Conservation (phyloP, 2,329 filamentous ascomycete genomes). For the Phaeosphaeriaceae sp. region DNA sequence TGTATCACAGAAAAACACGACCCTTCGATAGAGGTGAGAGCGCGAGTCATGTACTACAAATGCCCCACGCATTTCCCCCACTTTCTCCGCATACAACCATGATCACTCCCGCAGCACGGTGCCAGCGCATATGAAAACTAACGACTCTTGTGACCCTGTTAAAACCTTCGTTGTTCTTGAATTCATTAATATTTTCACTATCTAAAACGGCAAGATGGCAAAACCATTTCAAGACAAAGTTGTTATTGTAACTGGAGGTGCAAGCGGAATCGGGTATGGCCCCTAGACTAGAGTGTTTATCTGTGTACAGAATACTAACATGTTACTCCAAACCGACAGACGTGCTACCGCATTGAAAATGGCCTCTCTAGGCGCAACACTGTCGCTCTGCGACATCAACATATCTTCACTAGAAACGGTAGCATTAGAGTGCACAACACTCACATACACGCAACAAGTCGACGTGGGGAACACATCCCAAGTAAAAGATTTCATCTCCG, state of each 20-base stretch:
- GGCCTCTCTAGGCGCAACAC: slow-evolving; percentile 51
- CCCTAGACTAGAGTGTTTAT: neutral
- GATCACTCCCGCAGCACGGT: slow-evolving; percentile 16
- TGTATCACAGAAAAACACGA: too few relatives aligned
- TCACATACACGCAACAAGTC: slow-evolving; percentile 42
- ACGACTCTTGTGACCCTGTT: too few relatives aligned
- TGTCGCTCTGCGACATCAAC: slow-evolving; percentile 48
- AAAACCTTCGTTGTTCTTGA: too few relatives aligned
- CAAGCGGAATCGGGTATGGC: slow-evolving; percentile 55
- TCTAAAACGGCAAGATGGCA: slow-evolving; percentile 21
- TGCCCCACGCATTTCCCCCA: slow-evolving; percentile 42
- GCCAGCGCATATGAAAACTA: neutral
- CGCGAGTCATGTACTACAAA: slow-evolving; percentile 37
- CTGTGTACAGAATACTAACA: slow-evolving; percentile 1
- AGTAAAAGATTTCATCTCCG: slow-evolving; percentile 52
- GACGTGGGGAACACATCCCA: slow-evolving; percentile 55
- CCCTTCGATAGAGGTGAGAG: slow-evolving; percentile 16
- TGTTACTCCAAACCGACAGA: slow-evolving; percentile 26
- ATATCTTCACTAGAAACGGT: slow-evolving; percentile 47
- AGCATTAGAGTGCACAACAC: slow-evolving; percentile 41
- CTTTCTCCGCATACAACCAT: slow-evolving; percentile 31
- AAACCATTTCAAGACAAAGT: slow-evolving; percentile 40
- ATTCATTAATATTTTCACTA: too few relatives aligned
- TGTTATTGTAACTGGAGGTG: slow-evolving; percentile 40
- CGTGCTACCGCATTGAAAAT: slow-evolving; percentile 56